Evolutionary conservation across 805 yeast species (phyloP).

Genomic region (Candida palmyrensis): DNA sequence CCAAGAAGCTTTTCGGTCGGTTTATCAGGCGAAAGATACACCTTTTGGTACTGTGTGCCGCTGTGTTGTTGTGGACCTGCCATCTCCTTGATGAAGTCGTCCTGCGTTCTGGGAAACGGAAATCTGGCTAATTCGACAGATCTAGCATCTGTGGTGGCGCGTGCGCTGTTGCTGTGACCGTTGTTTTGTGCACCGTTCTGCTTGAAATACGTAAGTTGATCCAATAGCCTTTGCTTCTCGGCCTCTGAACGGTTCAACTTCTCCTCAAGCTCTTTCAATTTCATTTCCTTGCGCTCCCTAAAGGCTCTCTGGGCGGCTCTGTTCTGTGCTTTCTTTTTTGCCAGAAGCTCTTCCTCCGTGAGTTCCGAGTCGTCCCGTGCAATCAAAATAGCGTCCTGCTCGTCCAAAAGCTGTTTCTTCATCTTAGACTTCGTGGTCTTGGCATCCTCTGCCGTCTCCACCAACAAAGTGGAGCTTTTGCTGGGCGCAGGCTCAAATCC

Average conservation of each 20-base stretch:
- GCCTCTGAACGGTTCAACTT: slow-evolving; percentile 55
- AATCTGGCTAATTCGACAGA: slow-evolving; percentile 13
- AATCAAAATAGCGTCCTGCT: slow-evolving; percentile 31
- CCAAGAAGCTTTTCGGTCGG: slow-evolving; percentile 54
- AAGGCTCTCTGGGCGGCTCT: slow-evolving; percentile 87
- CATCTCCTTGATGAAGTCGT: slow-evolving; percentile 27
- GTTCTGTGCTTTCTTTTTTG: slow-evolving; percentile 70
- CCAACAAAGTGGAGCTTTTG: too few species aligned
- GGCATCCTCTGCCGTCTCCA: neutral
- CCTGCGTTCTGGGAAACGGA: slow-evolving; percentile 30
- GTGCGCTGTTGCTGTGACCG: neutral
- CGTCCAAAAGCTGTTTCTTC: slow-evolving; percentile 26
- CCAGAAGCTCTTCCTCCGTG: slow-evolving; percentile 38
- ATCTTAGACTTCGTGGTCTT: slow-evolving; percentile 9
- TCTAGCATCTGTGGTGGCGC: neutral
- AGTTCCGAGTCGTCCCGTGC: slow-evolving; percentile 33
- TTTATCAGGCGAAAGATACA: slow-evolving; percentile 31
- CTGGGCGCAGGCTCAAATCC: too few species aligned
- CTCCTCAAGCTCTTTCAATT: slow-evolving; percentile 59
- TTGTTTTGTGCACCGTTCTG: slow-evolving; percentile 16
- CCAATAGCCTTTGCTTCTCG: slow-evolving; percentile 42
- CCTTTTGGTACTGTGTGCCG: slow-evolving; percentile 18
- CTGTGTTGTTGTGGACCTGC: slow-evolving; percentile 22
- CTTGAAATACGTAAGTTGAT: slow-evolving; percentile 47
- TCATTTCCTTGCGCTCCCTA: slow-evolving; percentile 74